Evolutionary conservation across 176 grass and related monocot genomes (phyloP).

Genomic region (Elymus sibiricus): DNA sequence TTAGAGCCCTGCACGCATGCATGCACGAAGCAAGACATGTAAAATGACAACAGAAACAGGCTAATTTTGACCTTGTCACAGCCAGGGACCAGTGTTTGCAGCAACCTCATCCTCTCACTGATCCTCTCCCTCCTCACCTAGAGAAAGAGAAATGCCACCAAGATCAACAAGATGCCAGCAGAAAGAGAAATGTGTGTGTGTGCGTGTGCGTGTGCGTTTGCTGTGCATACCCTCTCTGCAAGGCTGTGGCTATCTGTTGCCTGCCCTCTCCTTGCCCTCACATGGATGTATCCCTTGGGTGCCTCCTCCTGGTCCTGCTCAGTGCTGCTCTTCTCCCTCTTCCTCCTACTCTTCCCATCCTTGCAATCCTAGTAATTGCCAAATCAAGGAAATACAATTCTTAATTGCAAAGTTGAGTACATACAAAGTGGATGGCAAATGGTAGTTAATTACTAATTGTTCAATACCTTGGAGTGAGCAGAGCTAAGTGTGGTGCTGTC

Average conservation of each 20-base stretch:
- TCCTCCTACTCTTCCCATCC: slow-evolving; percentile 60
- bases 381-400: not conserved
- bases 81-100: slow-evolving; percentile 87
- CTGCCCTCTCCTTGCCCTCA: slow-evolving; percentile 94
- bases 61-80: slow-evolving; percentile 78
- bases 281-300: slow-evolving; percentile 83
- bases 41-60: not conserved
- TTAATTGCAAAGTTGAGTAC: not conserved
- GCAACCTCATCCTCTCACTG: slow-evolving; percentile 93
- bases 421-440: not conserved
- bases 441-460: not conserved
- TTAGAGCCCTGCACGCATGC: not conserved
- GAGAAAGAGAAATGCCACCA: slow-evolving; percentile 5
- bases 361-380: slow-evolving; percentile 44
- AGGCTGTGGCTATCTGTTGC: slow-evolving; percentile 98
- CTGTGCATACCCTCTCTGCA: slow-evolving; percentile 70
- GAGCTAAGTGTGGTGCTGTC: slow-evolving; percentile 50
- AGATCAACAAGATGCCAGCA: slow-evolving; percentile 23
- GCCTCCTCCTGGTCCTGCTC: slow-evolving; percentile 40
- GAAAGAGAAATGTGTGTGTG: not conserved
- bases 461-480: slow-evolving; percentile 55
- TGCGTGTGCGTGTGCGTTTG: slow-evolving; percentile 4
- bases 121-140: slow-evolving; percentile 97
- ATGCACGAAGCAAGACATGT: slow-evolving; percentile 12
- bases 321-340: slow-evolving; percentile 49